Evolutionary conservation across 345 rosid species (phyloP).

Genomic region (Viola odorata): DNA sequence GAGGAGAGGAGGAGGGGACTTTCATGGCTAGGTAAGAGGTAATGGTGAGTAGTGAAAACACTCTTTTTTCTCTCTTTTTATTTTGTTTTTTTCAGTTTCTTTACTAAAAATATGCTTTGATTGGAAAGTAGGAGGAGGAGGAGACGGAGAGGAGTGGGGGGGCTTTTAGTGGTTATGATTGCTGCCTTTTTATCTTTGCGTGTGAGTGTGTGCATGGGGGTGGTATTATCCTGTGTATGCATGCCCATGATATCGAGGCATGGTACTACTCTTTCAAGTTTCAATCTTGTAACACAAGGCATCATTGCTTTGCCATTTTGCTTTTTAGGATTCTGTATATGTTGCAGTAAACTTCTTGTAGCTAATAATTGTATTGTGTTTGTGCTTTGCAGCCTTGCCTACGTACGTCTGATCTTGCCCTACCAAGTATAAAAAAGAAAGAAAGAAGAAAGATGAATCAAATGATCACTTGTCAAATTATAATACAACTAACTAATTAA

Average conservation of each 20-base stretch:
- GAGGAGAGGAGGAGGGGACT: conserved; percentile 48
- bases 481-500: too few relatives aligned
- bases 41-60: neutral
- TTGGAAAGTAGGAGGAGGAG: conserved; percentile 9
- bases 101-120: too few relatives aligned
- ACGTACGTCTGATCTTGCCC: too few relatives aligned
- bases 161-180: conserved; percentile 51
- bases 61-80: conserved; percentile 1
- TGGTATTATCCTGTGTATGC: conserved; percentile 7
- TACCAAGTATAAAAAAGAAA: too few relatives aligned
- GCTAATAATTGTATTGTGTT: too few relatives aligned
- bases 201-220: conserved; percentile 26
- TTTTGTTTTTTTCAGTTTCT: neutral
- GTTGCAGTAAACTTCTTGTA: too few relatives aligned
- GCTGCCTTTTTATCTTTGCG: conserved; percentile 53
- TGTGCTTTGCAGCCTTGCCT: too few relatives aligned
- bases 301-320: conserved; percentile 15
- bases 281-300: conserved; percentile 36
- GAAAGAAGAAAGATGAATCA: too few relatives aligned
- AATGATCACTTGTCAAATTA: too few relatives aligned
- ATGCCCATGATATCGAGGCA: conserved; percentile 20
- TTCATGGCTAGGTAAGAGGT: conserved; percentile 42
- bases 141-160: conserved; percentile 20
- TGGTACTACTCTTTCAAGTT: conserved; percentile 14
- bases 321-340: conserved; percentile 31